Evolutionary conservation across 208 protist genomes (phyloP).

Genomic region (Leishmania martiniquensis): DNA sequence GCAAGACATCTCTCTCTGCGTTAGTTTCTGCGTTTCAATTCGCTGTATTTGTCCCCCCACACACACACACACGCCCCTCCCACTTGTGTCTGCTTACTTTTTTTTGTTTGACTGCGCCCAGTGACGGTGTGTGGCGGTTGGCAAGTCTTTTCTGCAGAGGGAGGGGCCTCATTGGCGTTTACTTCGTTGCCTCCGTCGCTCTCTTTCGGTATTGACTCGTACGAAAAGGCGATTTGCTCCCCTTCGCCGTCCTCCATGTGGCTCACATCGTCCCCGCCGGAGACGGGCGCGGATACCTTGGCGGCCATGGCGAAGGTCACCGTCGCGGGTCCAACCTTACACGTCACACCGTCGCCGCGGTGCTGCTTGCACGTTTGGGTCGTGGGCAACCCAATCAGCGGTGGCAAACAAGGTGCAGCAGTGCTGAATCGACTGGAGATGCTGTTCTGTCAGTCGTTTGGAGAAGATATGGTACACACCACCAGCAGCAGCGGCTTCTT

Average conservation of each 20-base stretch:
- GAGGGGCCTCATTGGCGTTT: too few species aligned
- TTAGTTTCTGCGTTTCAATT: too few species aligned
- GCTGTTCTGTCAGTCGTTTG: slow-evolving; percentile 18
- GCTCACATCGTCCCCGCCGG: neutral
- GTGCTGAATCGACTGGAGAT: slow-evolving; percentile 15
- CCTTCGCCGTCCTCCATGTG: neutral
- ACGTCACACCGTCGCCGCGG: neutral
- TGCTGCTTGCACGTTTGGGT: slow-evolving; percentile 42
- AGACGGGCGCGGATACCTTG: neutral
- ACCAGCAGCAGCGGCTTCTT: slow-evolving; percentile 25
- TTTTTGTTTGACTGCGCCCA: too few species aligned
- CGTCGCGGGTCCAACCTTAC: too few species aligned
- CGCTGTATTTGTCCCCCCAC: too few species aligned
- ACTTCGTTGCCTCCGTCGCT: neutral
- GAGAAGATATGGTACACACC: slow-evolving; percentile 7
- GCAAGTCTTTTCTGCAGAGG: too few species aligned
- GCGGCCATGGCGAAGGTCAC: neutral
- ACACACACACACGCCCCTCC: too few species aligned
- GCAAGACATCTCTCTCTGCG: too few species aligned
- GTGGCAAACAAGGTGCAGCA: slow-evolving; percentile 28
- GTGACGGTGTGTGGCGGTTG: too few species aligned
- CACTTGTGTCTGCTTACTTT: too few species aligned
- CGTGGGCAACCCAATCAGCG: slow-evolving; percentile 69
- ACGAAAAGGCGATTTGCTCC: neutral
- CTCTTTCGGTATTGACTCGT: neutral